phyloP scores from a whole-genome alignment of 768 basidiomycete genomes.

The Trametes meyenii region DNA sequence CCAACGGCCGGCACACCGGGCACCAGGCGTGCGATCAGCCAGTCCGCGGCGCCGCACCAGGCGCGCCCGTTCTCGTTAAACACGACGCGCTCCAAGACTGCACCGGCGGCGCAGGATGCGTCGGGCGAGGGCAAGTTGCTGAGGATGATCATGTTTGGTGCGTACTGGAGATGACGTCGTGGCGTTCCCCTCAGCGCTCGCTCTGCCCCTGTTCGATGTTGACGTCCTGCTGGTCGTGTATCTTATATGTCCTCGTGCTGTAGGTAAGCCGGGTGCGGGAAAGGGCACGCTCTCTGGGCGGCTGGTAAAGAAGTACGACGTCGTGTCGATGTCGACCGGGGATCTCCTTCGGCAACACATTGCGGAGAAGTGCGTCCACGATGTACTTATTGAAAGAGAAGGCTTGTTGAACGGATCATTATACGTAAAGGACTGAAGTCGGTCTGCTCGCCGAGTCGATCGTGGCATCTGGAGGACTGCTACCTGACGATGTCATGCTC shows the following conservation, averaged over 20 bases:
- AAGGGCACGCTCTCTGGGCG: slow-evolving; percentile 83
- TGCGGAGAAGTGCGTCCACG: slow-evolving; percentile 51
- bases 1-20: background rate
- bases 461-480: slow-evolving; percentile 75
- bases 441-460: slow-evolving; percentile 76
- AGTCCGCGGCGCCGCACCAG: slow-evolving; percentile 38
- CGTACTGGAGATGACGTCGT: background rate
- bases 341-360: slow-evolving; percentile 88
- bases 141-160: slow-evolving; percentile 71
- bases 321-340: slow-evolving; percentile 78
- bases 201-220: background rate
- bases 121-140: slow-evolving; percentile 33
- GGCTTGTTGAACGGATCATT: background rate
- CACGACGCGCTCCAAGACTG: slow-evolving; percentile 38
- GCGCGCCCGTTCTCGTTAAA: slow-evolving; percentile 52
- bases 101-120: slow-evolving; percentile 13
- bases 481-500: slow-evolving; percentile 82
- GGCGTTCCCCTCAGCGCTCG: background rate
- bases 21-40: slow-evolving; percentile 24
- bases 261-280: slow-evolving; percentile 74
- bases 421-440: slow-evolving; percentile 56
- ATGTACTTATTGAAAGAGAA: background rate
- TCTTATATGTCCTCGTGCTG: background rate
- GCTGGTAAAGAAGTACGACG: slow-evolving; percentile 79
- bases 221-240: background rate